Base-by-base conservation (phyloP, 1,139 yeast species). In the Nakaseomyces delphensis region DNA sequence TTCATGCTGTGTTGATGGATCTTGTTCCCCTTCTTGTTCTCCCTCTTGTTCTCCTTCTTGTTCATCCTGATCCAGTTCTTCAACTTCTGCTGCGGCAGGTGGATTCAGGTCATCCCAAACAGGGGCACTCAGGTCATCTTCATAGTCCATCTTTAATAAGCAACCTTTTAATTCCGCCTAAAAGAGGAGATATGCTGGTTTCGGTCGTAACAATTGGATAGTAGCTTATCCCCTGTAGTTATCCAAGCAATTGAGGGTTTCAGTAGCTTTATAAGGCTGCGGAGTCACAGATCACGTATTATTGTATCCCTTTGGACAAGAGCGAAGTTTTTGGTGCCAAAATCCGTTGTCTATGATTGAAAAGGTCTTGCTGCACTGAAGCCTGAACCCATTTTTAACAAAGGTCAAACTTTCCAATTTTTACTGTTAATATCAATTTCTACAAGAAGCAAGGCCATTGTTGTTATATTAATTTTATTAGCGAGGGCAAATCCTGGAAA, bases 81-180 rank as follows among this genome's bases (percentile, higher is more conserved):
- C 42, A 16, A 50, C 48, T 15, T 50, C 44, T 7, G 9, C 25
- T 20, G 14, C 13, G 9, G 21, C 16, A 10, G 21, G 30, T 7
- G 39, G 39, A 15, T 36, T 36, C 20, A 48, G 29, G 29, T 59
- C 62, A 36, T 55, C 62, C 64, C 64, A 59, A 3, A 57, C 61
- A 10, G 64, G 54, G 19, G 59, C 54, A 7, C 48, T 51, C 15
- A 53, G 46, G 32, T 54, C 55, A 11, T 53, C 55, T 25, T 52
- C 59, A 44, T 48, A 50, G 41, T 48, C 48, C 60, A 53, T 57
- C 23, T 30, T 43, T 42, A 21, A 21, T 21, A 8, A 21, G 24
- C 24, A 21, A 21, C 31, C n/a, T 28, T 7, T 28, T n/a, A 28
- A 28, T n/a, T 24, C 8, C 8, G 10, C 10, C 27, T 11, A 24